Conservation (phyloP, 176 grass and related monocot genomes). For the Pontederia crassipes region DNA sequence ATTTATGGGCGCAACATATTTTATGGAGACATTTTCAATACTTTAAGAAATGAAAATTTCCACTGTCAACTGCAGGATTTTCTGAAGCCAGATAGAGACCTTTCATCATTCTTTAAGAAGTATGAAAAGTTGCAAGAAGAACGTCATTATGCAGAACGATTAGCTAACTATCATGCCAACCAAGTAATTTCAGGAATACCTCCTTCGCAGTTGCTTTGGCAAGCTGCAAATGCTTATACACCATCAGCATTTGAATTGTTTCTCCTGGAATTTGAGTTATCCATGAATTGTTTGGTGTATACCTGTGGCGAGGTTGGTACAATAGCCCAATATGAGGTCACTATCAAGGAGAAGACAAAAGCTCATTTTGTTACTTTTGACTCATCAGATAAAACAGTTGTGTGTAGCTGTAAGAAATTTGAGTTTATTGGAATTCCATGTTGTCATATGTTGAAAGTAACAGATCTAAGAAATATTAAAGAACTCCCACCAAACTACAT, state of each 20-base stretch:
- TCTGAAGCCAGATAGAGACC: conserved; percentile 46
- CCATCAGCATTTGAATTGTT: conserved; percentile 62
- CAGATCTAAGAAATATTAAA: conserved; percentile 80
- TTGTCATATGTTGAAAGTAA: conserved; percentile 67
- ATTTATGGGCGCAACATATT: conserved; percentile 50
- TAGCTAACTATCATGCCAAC: conserved; percentile 57
- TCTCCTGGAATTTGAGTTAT: conserved; percentile 57
- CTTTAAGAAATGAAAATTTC: conserved; percentile 48
- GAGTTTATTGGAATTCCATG: conserved; percentile 59
- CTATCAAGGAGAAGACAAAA: conserved; percentile 44
- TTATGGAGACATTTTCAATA: conserved; percentile 48
- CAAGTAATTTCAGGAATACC: conserved; percentile 46
- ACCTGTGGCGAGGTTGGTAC: conserved; percentile 46
- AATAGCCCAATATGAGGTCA: conserved; percentile 61
- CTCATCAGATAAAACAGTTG: conserved; percentile 38
- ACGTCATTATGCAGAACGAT: conserved; percentile 56
- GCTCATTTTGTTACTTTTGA: conserved; percentile 65
- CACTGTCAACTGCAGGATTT: conserved; percentile 37
- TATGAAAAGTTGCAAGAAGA: conserved; percentile 63
- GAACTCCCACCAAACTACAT: conserved; percentile 72
- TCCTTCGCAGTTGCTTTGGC: conserved; percentile 57
- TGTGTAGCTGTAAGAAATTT: conserved; percentile 86
- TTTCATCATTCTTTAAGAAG: conserved; percentile 45
- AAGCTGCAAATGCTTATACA: conserved; percentile 66
- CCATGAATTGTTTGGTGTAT: conserved; percentile 47